Base-by-base conservation (phyloP, 805 yeast species). In the Saccharomycopsis fodiens region DNA sequence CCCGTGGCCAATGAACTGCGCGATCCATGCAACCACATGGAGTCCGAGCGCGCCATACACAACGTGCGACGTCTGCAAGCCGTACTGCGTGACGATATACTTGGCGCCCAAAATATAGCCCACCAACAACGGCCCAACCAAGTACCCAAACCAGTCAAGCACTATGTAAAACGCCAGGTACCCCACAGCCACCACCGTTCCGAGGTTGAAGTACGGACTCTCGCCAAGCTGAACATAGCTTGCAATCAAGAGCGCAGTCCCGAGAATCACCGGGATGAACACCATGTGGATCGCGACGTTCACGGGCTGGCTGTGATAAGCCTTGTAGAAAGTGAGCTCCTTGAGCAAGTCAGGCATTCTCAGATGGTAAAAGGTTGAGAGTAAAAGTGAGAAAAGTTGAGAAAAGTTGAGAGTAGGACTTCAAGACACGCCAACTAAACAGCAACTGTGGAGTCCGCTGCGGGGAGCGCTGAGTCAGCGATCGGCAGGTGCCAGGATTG, bases 1-100 rank as follows among this genome's bases (percentile, higher is more conserved):
- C 1, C 84, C 91, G 59, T 93, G 97, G 3, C 97, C 96, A 41
- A 82, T 69, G 61, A 91, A 88, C 57, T 93, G 97, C 4, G 77
- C 78, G 13, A 78, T 56, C 97, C 98, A 91, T 7, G 84, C 66
- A 1, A 65, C 31, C 0, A 72, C 59, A 59, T 82, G 84, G 15
- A 75, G 54, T 1, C 45, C 54, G n/a, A 66, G 46, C 13, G 42
- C 39, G 8, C 23, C 46, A 21, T 29, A 0, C 77, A 68, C 10
- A 45, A 52, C 20, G 21, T 46, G 53, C 47, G 16, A 55, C 51
- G 25, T 52, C 38, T 25, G 57, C 59, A 20, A 59, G 43, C 15
- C 8, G 7, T 15, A 10, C 8, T 15, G 10, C 20, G 10, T 6
- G 1, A 58, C 47, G 36, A 54, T 41, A 27, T 55, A 55, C 23